Base-by-base conservation (phyloP, 495 filamentous ascomycete genomes). In the Hapsidospora chrysogenum region DNA sequence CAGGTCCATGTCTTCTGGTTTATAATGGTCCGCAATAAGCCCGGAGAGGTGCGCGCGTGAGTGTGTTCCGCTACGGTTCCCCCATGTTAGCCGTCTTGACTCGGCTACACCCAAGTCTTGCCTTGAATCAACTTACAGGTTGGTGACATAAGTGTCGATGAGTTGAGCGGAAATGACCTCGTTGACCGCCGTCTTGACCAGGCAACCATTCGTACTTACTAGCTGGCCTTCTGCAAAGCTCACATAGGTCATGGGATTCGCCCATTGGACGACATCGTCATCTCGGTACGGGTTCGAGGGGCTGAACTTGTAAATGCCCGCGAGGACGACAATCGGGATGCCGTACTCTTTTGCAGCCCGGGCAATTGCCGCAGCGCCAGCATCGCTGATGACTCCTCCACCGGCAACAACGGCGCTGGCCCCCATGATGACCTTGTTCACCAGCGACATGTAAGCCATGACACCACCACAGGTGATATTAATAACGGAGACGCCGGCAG, bases 401-500 rank as follows among this genome's bases (percentile, higher is more conserved):
- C 87, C 85, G 23, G 82, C 81, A 25, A 86, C 74, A 26, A 94
- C 80, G 11, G 76, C 78, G 46, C 86, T 80, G 7, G 85, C 83
- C 16, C 78, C 74, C 17, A 95, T 64, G 21, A 95, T 80, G 40
- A 95, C 85, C 62, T 94, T 94, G 63, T 86, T 92, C 46, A 92
- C 81, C 35, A 76, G 73, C 0, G 86, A 79, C 79, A 95, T 95
- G 37, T 93, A 72, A 4, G 85, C 85, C 57, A 84, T 87, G 25
- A 89, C 70, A 9, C 80, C 78, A 9, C 80, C 78, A 51, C 85
- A 84, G 15, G 85, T 76, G 25, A 92, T 77, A 18, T 81, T 62
- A 40, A 92, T 76, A 21, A 87, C 78, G 7, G 72, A 80, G 35
- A 92, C 77, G 33, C 85, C 85, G 9, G 74, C 68, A 11, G 69